phyloP scores from a whole-genome alignment of 1,139 yeast genomes.

The Suhomyces terraborum region DNA sequence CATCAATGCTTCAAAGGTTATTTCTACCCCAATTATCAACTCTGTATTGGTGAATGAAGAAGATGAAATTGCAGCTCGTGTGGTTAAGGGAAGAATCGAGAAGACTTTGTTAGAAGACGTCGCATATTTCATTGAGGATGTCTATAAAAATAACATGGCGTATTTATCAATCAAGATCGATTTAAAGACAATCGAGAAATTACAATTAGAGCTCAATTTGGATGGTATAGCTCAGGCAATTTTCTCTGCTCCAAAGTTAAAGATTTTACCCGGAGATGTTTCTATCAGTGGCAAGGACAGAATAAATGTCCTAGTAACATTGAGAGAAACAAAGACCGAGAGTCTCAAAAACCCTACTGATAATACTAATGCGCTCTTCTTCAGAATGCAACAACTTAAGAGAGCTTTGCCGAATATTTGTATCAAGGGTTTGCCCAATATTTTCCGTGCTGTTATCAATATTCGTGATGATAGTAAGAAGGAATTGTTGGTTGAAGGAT shows the following conservation, averaged over 20 bases:
- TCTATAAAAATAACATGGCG: slow-evolving; percentile 78
- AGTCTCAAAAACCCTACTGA: slow-evolving; percentile 44
- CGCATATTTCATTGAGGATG: slow-evolving; percentile 89
- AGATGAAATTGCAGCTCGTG: slow-evolving; percentile 97
- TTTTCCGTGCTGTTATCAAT: slow-evolving; percentile 94
- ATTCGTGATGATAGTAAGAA: slow-evolving; percentile 84
- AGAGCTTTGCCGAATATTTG: slow-evolving; percentile 84
- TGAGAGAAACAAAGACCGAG: slow-evolving; percentile 53
- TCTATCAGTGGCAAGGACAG: slow-evolving; percentile 65
- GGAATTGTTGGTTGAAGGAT: slow-evolving; percentile 95
- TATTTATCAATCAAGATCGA: slow-evolving; percentile 83
- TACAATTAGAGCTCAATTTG: slow-evolving; percentile 84
- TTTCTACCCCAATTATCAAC: slow-evolving; percentile 95
- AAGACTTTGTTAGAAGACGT: slow-evolving; percentile 87
- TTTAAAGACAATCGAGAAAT: slow-evolving; percentile 77
- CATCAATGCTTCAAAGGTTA: slow-evolving; percentile 92
- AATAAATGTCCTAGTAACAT: slow-evolving; percentile 72
- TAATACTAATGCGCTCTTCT: slow-evolving; percentile 66
- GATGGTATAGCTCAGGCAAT: slow-evolving; percentile 88
- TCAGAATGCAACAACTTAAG: slow-evolving; percentile 86
- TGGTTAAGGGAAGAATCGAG: slow-evolving; percentile 96
- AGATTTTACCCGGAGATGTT: slow-evolving; percentile 74
- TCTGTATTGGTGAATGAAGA: slow-evolving; percentile 90
- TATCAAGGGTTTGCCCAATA: slow-evolving; percentile 89
- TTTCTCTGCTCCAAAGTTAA: slow-evolving; percentile 82